Percentiles rank a stretch among this genome's conserved stretches.
phyloP scores from a whole-genome alignment of 306 rosid genomes.

The Astragalus membranaceus region DNA sequence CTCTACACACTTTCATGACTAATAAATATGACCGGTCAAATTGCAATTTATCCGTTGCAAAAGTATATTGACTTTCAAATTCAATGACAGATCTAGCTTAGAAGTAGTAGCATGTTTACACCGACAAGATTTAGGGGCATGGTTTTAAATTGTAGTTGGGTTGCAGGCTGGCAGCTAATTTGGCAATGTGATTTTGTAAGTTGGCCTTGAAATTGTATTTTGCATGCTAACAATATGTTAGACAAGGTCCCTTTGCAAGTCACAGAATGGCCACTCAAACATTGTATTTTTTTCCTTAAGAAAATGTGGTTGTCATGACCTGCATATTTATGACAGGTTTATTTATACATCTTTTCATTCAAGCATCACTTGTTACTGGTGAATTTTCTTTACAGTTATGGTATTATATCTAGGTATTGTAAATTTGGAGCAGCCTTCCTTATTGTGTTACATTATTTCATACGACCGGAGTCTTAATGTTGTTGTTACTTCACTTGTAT shows the following conservation, averaged over 20 bases:
- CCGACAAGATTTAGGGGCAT: background rate
- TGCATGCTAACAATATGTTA: background rate
- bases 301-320: background rate
- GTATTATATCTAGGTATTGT: background rate
- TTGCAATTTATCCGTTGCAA: background rate
- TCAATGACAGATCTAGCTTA: background rate
- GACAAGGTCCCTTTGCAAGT: background rate
- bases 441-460: background rate
- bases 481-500: background rate
- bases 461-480: background rate
- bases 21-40: background rate
- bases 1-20: background rate
- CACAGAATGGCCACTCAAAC: background rate
- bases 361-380: background rate
- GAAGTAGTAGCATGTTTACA: background rate
- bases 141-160: background rate
- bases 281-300: background rate
- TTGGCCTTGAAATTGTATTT: too few relatives aligned
- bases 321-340: background rate
- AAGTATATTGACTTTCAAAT: background rate
- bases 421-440: background rate
- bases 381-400: background rate
- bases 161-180: background rate
- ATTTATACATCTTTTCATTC: background rate
- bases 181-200: too few relatives aligned